A percentile compares a stretch with the other conserved stretches of the same genome.
phyloP scores from a whole-genome alignment of 768 basidiomycete genomes.

The Saitozyma sp. region DNA sequence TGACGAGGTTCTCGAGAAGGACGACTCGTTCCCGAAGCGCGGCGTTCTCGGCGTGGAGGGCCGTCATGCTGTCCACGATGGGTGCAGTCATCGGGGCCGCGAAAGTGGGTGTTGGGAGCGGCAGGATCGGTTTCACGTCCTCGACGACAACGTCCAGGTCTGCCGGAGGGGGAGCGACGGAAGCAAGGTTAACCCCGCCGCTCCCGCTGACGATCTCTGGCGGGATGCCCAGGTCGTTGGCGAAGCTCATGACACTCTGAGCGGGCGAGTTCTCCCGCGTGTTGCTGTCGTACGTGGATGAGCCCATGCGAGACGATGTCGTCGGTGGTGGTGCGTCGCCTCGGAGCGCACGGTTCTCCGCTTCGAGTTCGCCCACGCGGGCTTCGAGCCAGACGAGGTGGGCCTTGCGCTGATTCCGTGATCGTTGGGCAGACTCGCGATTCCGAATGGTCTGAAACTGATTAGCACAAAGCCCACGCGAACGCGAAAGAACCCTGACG shows the following conservation, averaged over 20 bases:
- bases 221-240: constrained; percentile 27
- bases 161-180: constrained; percentile 35
- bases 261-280: constrained; percentile 25
- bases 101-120: background rate
- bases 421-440: constrained; percentile 89
- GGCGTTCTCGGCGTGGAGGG: constrained; percentile 30
- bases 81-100: background rate
- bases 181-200: constrained; percentile 37
- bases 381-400: constrained; percentile 71
- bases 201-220: constrained; percentile 18
- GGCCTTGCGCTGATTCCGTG: constrained; percentile 83
- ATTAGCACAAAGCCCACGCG: too few relatives aligned
- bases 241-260: constrained; percentile 24
- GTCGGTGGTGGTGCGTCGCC: constrained; percentile 8
- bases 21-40: constrained; percentile 33
- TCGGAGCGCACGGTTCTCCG: constrained; percentile 66
- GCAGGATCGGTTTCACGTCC: background rate
- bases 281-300: background rate
- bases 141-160: constrained; percentile 11
- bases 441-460: constrained; percentile 72
- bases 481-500: background rate
- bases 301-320: constrained; percentile 4
- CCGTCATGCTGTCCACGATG: constrained; percentile 1
- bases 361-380: constrained; percentile 71
- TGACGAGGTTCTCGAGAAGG: constrained; percentile 39